A percentile compares a stretch with the other conserved stretches of the same genome.
phyloP scores from a whole-genome alignment of 192 early-diverging fungal genomes.

The Backusella sp. region DNA sequence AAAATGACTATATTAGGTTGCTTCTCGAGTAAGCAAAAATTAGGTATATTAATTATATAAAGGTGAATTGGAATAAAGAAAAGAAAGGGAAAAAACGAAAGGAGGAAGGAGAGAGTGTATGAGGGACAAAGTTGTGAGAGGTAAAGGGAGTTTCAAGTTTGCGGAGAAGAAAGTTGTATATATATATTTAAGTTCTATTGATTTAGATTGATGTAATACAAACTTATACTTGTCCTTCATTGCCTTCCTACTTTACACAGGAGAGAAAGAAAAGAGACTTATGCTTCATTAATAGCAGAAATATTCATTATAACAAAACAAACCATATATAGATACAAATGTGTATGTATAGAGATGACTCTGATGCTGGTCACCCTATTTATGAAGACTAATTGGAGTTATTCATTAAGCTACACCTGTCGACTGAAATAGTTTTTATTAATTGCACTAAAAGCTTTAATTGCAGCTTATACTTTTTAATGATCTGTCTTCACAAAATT shows the following conservation, averaged over 20 bases:
- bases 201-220: constrained; percentile 3
- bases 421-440: background rate
- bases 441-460: background rate
- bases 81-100: background rate
- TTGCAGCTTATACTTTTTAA: constrained; percentile 7
- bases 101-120: background rate
- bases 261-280: background rate
- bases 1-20: constrained; percentile 5
- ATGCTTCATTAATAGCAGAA: background rate
- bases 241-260: background rate
- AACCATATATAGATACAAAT: background rate
- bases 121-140: background rate
- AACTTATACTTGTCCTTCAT: constrained; percentile 7
- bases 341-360: background rate
- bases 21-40: background rate
- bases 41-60: constrained; percentile 6
- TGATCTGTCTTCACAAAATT: constrained; percentile 3
- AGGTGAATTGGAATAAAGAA: background rate
- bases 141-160: constrained; percentile 1
- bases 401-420: background rate
- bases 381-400: background rate
- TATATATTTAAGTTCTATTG: constrained; percentile 9
- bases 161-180: constrained; percentile 2
- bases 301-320: background rate
- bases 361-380: background rate